Evolutionary conservation across 2,329 filamentous ascomycete genomes (phyloP).

Genomic region (Emergomyces pasteurianus): DNA sequence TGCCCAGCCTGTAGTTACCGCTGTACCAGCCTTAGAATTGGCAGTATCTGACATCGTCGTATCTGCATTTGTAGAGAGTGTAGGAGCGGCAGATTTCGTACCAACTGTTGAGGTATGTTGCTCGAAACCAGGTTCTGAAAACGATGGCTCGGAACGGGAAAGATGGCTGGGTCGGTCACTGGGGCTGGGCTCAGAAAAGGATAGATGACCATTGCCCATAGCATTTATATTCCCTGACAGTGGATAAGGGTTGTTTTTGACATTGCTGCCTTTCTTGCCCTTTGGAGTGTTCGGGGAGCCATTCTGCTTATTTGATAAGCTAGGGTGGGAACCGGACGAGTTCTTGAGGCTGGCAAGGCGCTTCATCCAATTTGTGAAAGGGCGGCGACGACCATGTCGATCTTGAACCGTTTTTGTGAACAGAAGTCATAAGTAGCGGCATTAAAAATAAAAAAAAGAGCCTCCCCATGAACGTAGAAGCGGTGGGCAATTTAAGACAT

Average conservation of each 20-base stretch:
- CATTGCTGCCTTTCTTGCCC: conserved; percentile 48
- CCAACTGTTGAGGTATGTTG: conserved; percentile 49
- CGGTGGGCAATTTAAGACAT: conserved; percentile 11
- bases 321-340: conserved; percentile 46
- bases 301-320: conserved; percentile 28
- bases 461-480: no score
- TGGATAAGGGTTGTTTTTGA: conserved; percentile 86
- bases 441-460: conserved; percentile 3
- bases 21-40: conserved; percentile 71
- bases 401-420: conserved; percentile 36
- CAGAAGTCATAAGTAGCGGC: conserved; percentile 3
- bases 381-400: conserved; percentile 61
- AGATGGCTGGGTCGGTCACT: conserved; percentile 37
- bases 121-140: conserved; percentile 49
- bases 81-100: conserved; percentile 63
- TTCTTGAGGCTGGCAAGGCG: conserved; percentile 79
- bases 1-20: conserved; percentile 52
- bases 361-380: conserved; percentile 90
- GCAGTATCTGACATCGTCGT: conserved; percentile 61
- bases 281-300: conserved; percentile 17
- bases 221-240: conserved; percentile 54
- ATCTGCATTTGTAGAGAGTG: conserved; percentile 72
- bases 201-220: conserved; percentile 32
- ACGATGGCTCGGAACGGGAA: conserved; percentile 49
- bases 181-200: conserved; percentile 43